phyloP scores from a whole-genome alignment of 192 early-diverging fungal species.

The Linnemannia exigua region DNA sequence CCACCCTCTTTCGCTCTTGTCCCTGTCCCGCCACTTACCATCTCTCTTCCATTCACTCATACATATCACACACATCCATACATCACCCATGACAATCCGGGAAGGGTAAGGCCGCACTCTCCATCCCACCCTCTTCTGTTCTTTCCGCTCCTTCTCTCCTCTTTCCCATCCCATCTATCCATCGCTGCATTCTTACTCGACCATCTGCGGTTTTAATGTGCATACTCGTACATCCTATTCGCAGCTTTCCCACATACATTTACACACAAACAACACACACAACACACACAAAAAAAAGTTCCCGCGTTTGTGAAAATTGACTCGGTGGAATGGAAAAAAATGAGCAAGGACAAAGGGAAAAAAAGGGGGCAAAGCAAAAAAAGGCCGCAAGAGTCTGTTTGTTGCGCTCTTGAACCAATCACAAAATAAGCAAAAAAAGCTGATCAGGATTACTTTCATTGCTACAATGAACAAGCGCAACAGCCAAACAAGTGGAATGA shows the following conservation, averaged over 20 bases:
- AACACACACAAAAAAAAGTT: background rate
- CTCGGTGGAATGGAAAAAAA: background rate
- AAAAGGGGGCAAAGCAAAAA: background rate
- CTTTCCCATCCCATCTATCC: background rate
- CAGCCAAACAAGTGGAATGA: background rate
- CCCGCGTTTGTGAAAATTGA: background rate
- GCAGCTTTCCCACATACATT: too few relatives aligned
- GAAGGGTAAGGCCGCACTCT: conserved; percentile 32
- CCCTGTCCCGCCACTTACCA: background rate
- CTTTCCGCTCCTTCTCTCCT: background rate
- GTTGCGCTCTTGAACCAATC: background rate
- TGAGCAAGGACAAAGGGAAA: background rate
- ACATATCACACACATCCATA: background rate
- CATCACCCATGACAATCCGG: conserved; percentile 35
- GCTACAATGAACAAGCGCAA: background rate
- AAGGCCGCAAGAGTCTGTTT: background rate
- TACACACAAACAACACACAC: background rate
- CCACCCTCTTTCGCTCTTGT: background rate
- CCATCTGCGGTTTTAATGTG: background rate
- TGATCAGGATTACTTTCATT: background rate
- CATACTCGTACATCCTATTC: too few relatives aligned
- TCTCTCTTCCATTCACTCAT: background rate
- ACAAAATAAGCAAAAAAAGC: background rate
- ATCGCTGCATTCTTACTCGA: background rate
- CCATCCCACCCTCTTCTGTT: background rate